Evolutionary conservation across 2,329 filamentous ascomycete species (phyloP), one percentile per base, ranked within the genome.

Genomic region (Aurifilum marmelostoma): DNA sequence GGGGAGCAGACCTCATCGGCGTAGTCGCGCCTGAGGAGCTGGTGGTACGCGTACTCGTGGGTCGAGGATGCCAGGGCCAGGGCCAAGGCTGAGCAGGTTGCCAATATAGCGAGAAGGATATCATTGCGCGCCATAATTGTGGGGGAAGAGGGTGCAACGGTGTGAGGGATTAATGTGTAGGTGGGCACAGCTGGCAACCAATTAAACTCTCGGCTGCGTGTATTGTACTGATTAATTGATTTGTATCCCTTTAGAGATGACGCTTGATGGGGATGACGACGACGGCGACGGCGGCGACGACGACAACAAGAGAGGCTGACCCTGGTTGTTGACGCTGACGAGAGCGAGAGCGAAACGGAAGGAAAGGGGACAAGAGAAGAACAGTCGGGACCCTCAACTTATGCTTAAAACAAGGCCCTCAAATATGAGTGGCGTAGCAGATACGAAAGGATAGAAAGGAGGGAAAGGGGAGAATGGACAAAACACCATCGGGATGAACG

Each of bases 1-100:
- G 74, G 74, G 32, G 73, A 70, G 71, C 75, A 76, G 50, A 76
- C 73, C 6, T 63, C 50, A 39, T 75, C 73, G 21, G 72, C 68
- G 67, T 76, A 76, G 52, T 70, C 65, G 37, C 65, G 66, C 58
- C 32, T 66, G 64, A 37, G 65, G 47, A 47, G 67, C 24, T 50
- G 24, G 61, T 50, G 24, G 61, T 63, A 47, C 12, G 61, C 61
- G 39, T 47, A 63, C n/a, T 59, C 29, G 5, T 16, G 41, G 14
- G 27, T 27, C 2, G 18, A n/a, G 58, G 65, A 41, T 56, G 69
- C 59, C 32, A 43, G n/a, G 29, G 41, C 14, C 18, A 12, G 14
- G 18, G 67, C 41, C 21, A 52, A 11, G 14, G 41, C 9, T n/a
- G 34, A 4, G 4, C 16, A 9, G 9, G 58, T 9, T 3, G 52